Evolutionary conservation across 768 basidiomycete species (phyloP).

Genomic region (Leccinum uliginosum): DNA sequence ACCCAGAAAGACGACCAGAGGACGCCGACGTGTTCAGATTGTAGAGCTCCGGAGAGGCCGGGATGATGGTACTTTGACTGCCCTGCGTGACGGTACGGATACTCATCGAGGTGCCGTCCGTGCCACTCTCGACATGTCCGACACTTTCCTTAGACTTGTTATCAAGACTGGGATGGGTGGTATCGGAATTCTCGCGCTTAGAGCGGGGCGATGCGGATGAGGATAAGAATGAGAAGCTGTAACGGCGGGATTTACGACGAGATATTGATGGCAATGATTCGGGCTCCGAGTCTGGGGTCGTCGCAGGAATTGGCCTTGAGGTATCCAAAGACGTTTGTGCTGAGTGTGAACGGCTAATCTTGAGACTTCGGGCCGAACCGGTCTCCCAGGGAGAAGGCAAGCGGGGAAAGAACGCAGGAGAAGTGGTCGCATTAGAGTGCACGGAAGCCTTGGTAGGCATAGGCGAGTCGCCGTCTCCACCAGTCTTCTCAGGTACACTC

Average conservation of each 20-base stretch:
- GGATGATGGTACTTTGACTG: slow-evolving; percentile 19
- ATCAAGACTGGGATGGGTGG: not conserved
- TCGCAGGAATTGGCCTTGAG: not conserved
- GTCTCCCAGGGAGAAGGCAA: not conserved
- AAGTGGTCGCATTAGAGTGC: not conserved
- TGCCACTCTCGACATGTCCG: slow-evolving; percentile 6
- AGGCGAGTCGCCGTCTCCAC: not conserved
- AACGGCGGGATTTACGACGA: slow-evolving; percentile 15
- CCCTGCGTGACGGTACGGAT: slow-evolving; percentile 18
- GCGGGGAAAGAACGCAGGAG: not conserved
- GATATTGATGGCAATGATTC: not conserved
- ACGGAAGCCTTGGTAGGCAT: not conserved
- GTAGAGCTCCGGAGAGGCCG: not conserved
- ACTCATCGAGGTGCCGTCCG: slow-evolving; percentile 20
- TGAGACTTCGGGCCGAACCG: not conserved
- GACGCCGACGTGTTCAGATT: slow-evolving; percentile 10
- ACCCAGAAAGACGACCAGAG: slow-evolving; percentile 1
- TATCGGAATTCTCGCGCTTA: slow-evolving; percentile 17
- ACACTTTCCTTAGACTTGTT: not conserved
- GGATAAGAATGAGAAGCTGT: slow-evolving; percentile 25
- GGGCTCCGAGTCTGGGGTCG: not conserved
- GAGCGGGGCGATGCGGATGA: slow-evolving; percentile 15
- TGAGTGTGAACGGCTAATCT: not conserved
- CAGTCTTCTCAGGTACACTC: not conserved
- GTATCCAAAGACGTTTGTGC: not conserved